A percentile compares a stretch with the other conserved stretches of the same genome.
These are phyloP conservation scores for Magnaporthiopsis poae DNA, from an alignment of 2,329 filamentous ascomycete genomes.

Conservation along the genomic window DNA sequence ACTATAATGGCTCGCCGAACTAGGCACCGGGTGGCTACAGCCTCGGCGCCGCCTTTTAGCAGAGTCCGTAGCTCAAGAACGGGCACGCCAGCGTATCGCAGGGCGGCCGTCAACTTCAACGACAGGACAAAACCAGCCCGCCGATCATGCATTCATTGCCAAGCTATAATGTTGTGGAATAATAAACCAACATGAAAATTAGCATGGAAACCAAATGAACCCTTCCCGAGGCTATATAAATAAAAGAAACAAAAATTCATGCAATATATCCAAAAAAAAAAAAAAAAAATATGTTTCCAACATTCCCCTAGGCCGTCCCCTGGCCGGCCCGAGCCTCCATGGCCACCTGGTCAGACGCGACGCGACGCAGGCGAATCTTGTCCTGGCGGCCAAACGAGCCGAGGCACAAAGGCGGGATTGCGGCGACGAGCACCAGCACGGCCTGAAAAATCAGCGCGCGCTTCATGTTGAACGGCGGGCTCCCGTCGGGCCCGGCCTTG, in stretches of 20 bases:
- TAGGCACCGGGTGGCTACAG: no score
- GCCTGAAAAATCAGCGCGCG: conserved; percentile 69
- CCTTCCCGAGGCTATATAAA: background rate
- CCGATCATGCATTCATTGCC: no score
- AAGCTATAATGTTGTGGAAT: no score
- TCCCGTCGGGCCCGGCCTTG: conserved; percentile 39
- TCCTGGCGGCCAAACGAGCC: conserved; percentile 58
- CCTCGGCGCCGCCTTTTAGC: no score
- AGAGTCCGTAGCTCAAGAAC: no score
- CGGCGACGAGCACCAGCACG: conserved; percentile 53
- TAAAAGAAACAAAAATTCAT: background rate
- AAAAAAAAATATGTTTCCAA: background rate
- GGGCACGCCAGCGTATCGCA: no score
- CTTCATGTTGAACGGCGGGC: conserved; percentile 63
- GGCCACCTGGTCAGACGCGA: conserved; percentile 31
- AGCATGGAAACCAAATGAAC: no score
- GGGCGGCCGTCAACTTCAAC: no score
- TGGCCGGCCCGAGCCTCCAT: background rate
- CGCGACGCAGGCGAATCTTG: conserved; percentile 39
- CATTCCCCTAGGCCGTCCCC: background rate
- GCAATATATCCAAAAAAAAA: background rate
- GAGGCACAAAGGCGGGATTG: conserved; percentile 59
- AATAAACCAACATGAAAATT: no score
- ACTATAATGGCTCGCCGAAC: no score
- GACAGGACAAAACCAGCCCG: no score